Evolutionary conservation across 2,329 filamentous ascomycete genomes (phyloP), one percentile per base, ranked within the genome.

Genomic region (Talaromyces albobiverticillius): DNA sequence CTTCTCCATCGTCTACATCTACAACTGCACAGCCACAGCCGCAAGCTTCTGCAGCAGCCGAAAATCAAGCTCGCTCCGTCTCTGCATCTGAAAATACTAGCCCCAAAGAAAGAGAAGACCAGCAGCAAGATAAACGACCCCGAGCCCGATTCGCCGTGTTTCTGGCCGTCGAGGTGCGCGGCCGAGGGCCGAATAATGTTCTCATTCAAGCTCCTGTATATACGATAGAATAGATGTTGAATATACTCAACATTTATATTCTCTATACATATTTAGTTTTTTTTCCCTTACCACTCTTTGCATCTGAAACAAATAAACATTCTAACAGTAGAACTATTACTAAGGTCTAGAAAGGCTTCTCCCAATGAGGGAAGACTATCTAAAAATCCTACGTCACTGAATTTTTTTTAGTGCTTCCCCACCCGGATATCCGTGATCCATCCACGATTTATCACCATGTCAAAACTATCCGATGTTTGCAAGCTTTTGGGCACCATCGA

Each of bases 101-200:
- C 34, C 3, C n/a, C 31, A 59, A 60, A 14, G 53, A 60, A 4
- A 61, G 61, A 20, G 61, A 59, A 3, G 68, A 68, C 52, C 54
- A 56, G n/a, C 60, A 63, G 51, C 48, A 56, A 36, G 59, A 60
- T 31, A 56, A 62, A 23, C 64, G 66, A 46, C 67, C 72, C 5
- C 85, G 82, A 60, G 83, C 93, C 53, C 83, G 89, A 40, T 88
- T 92, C 68, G 85, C 89, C 1, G 87, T 85, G 4, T 93, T 92
- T 67, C 71, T 91, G 54, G 82, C 81, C 16, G 80, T 91, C 29
- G 88, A 92, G 71, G 88, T 93, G 7, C 78, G 87, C 59, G 87
- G 88, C 20, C 82, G 88, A 49, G 69, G 70, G 2, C 61, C 67
- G 9, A 64, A 66, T 56, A 89, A 89, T 71, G 85, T 91, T 46